phyloP scores from a whole-genome alignment of 176 grass and related monocot species.

The Musa beccarii region DNA sequence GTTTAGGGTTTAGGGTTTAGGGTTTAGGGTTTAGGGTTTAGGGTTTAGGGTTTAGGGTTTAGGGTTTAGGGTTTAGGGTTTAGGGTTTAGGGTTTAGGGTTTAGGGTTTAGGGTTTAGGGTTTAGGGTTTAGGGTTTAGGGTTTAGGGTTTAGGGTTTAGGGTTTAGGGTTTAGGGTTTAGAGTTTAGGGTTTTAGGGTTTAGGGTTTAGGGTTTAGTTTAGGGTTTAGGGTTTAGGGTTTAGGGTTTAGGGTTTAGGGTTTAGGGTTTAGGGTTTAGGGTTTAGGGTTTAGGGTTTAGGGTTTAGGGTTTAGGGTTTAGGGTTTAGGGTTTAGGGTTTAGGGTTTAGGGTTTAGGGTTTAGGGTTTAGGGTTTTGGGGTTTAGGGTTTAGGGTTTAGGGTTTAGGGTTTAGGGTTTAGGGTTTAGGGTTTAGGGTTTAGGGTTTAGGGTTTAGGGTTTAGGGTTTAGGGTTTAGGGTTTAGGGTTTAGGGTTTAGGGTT shows the following conservation, averaged over 20 bases:
- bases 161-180: too few species aligned
- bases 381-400: conserved; percentile 21
- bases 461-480: too few species aligned
- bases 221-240: conserved; percentile 20
- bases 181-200: too few species aligned
- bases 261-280: conserved; percentile 20
- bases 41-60: conserved; percentile 28
- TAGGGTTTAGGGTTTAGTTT: conserved; percentile 18
- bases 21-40: conserved; percentile 27
- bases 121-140: conserved; percentile 19
- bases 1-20: conserved; percentile 21
- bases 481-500: too few species aligned
- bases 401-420: too few species aligned
- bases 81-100: too few species aligned
- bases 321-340: conserved; percentile 29
- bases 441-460: too few species aligned
- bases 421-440: too few species aligned
- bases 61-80: conserved; percentile 14
- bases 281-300: conserved; percentile 19
- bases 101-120: conserved; percentile 20
- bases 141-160: too few species aligned
- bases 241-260: conserved; percentile 18
- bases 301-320: conserved; percentile 29
- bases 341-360: conserved; percentile 26
- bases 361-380: conserved; percentile 20